phyloP scores from a whole-genome alignment of 2,329 filamentous ascomycete genomes.

The Calonectria fujianensis region DNA sequence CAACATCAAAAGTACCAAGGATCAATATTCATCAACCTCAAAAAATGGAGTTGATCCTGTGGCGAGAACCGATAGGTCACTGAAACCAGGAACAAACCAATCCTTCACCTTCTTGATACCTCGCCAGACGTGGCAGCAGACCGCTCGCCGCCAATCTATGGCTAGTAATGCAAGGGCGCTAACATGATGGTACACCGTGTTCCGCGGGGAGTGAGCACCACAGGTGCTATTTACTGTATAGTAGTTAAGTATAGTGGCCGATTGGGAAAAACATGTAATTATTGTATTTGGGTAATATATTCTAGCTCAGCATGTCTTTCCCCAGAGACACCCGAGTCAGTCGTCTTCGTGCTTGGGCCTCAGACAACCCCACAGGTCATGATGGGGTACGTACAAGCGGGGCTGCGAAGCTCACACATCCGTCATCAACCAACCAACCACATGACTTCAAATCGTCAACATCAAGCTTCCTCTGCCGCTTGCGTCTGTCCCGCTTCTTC shows the following conservation, averaged over 20 bases:
- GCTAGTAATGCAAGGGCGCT: neutral
- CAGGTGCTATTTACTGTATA: neutral
- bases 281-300: neutral
- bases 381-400: slow-evolving; percentile 43
- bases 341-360: neutral
- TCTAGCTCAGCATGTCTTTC: neutral
- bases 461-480: slow-evolving; percentile 40
- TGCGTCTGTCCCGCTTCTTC: slow-evolving; percentile 38
- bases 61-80: neutral
- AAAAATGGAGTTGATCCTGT: neutral
- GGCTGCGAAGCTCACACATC: slow-evolving; percentile 23
- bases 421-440: slow-evolving; percentile 45
- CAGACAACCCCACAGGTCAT: slow-evolving; percentile 26
- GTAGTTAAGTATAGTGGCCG: neutral
- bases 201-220: neutral
- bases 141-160: neutral
- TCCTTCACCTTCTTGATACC: neutral
- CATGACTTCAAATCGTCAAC: slow-evolving; percentile 44
- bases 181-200: neutral
- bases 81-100: neutral
- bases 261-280: neutral
- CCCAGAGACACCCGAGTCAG: neutral
- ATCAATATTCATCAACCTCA: neutral
- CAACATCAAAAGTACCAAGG: neutral
- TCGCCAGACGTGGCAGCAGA: neutral